These are phyloP conservation scores for Puya raimondii DNA, from an alignment of 176 grass and related monocot species.

Conservation along the genomic window DNA sequence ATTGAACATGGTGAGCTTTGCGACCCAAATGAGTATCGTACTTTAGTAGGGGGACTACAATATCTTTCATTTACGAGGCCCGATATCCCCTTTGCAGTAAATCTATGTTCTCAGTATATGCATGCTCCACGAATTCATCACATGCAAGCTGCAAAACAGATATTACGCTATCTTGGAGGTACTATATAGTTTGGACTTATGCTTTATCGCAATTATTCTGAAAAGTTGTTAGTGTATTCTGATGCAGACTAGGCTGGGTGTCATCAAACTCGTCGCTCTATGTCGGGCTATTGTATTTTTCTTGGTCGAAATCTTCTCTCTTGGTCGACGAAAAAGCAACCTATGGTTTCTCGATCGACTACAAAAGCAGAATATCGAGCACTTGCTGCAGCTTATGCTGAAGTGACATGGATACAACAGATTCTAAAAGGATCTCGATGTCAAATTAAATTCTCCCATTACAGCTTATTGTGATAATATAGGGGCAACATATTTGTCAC, in stretches of 20 bases:
- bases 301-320: background rate
- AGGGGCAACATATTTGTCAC: background rate
- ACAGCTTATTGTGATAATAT: slow-evolving; percentile 9
- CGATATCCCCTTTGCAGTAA: background rate
- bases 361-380: background rate
- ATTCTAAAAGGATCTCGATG: background rate
- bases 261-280: background rate
- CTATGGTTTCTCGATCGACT: background rate
- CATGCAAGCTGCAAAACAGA: background rate
- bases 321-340: background rate
- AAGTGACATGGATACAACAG: background rate
- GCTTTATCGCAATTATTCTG: background rate
- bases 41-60: background rate
- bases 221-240: background rate
- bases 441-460: background rate
- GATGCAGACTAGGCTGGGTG: slow-evolving; percentile 10
- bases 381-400: background rate
- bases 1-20: background rate
- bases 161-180: background rate
- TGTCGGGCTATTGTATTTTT: background rate
- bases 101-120: slow-evolving; percentile 4
- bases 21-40: background rate
- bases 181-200: background rate
- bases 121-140: background rate
- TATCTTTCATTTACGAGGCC: background rate